These are phyloP conservation scores for Tuber melanosporum DNA, from an alignment of 495 filamentous ascomycete species.

Conservation along the genomic window DNA sequence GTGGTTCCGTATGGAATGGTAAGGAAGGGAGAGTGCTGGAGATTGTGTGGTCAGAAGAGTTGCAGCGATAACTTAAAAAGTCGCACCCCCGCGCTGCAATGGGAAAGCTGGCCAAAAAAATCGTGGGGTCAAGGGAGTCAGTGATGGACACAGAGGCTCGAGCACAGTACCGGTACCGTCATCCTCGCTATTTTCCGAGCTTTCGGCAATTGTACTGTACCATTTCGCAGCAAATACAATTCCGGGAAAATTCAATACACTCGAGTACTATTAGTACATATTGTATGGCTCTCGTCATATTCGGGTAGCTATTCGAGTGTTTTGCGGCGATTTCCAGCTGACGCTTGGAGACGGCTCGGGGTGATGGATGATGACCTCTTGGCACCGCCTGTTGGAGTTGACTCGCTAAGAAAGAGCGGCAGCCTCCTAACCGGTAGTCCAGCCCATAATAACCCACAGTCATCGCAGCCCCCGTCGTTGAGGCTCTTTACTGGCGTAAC, in stretches of 20 bases:
- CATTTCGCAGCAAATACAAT: not conserved
- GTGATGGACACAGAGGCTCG: not conserved
- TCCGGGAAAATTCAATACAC: not conserved
- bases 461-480: not conserved
- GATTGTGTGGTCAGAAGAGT: not conserved
- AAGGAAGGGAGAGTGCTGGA: not conserved
- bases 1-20: not conserved
- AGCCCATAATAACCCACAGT: not conserved
- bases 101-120: not conserved
- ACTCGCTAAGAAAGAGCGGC: not conserved
- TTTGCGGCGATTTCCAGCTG: not conserved
- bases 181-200: not conserved
- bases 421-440: not conserved
- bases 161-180: not conserved
- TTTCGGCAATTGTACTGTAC: not conserved
- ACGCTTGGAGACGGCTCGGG: not conserved
- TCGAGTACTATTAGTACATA: not conserved
- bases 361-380: slow-evolving; percentile 1
- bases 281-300: not conserved
- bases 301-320: not conserved
- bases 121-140: not conserved
- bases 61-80: not conserved
- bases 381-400: not conserved
- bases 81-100: not conserved
- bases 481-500: not conserved